A percentile compares a stretch with the other conserved stretches of the same genome.
Conservation (phyloP, 2,329 filamentous ascomycete species). For the Talaromyces sp. region DNA sequence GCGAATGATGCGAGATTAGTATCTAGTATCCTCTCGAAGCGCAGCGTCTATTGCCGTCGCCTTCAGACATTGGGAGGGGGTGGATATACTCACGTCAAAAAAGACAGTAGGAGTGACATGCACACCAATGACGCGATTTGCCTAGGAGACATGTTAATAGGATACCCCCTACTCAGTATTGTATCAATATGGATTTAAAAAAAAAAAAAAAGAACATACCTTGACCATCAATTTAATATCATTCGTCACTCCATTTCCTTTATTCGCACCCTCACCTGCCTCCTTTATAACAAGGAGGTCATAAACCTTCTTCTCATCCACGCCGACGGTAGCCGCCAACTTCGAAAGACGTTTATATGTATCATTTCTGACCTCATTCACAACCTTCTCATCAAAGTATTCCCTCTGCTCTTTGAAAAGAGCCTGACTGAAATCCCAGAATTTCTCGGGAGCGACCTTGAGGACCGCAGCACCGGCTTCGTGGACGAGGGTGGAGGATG, state of each 20-base stretch:
- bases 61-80: neutral
- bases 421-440: conserved; percentile 73
- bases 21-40: neutral
- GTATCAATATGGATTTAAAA: conserved; percentile 5
- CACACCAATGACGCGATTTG: conserved; percentile 69
- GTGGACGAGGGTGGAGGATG: conserved; percentile 66
- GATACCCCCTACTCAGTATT: conserved; percentile 2
- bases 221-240: conserved; percentile 83
- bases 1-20: conserved; percentile 17
- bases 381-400: conserved; percentile 82
- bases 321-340: conserved; percentile 64
- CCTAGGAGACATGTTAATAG: conserved; percentile 30
- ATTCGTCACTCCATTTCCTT: conserved; percentile 76
- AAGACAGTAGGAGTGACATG: conserved; percentile 90
- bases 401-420: conserved; percentile 68
- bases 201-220: conserved; percentile 41
- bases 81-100: conserved; percentile 60
- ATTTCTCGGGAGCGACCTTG: conserved; percentile 64
- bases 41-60: neutral
- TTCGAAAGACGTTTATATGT: conserved; percentile 78
- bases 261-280: conserved; percentile 65
- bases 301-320: conserved; percentile 69
- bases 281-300: conserved; percentile 65
- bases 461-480: conserved; percentile 83
- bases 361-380: conserved; percentile 77